Base-by-base conservation (phyloP, 495 filamentous ascomycete species). In the Aspergillus affinis region DNA sequence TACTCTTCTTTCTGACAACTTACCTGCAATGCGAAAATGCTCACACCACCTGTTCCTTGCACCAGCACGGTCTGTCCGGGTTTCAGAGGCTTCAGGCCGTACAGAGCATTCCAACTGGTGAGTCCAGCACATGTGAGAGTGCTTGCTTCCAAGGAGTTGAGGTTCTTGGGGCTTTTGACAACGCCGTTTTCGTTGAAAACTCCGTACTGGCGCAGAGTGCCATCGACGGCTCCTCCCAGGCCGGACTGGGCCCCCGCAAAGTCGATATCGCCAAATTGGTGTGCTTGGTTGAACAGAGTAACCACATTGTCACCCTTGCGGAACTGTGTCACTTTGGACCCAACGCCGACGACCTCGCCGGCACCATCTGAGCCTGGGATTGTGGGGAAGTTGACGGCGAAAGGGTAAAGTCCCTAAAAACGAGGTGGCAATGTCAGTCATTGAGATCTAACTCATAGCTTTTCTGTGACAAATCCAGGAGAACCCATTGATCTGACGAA, bases 51-150 rank as follows among this genome's bases (percentile, higher is more conserved):
- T 6, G 90, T 93, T 27, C 91, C 91, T 66, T 93, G 89, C 4
- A 89, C 88, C 20, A 96, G 71, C 2, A 96, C 89, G 4, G 72
- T 78, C 54, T 93, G 78, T 1, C 90, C 91, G 0, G 87, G 84
- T 70, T 81, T 84, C 57, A 94, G 61, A 0, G 73, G 66, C 69
- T 80, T 86, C 41, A 93, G 61, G 0, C 90, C 91, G 60, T 89
- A 94, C 5, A 96, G 75, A 7, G 84, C 88, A 61, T 94, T 94
- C 91, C 91, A 96, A 13, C 84, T 85, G 4, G 91, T 94, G 51
- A 94, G 62, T 2, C 78, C 91, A 0, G 91, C 90, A 62, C 90
- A 94, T 0, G 81, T 64, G 7, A 96, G 76, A 0, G 89, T 89
- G 49, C 84, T 81, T 2, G 82, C 86, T 69, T 94, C 88, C 9